Base-by-base conservation (phyloP, 352 stramenopile species). In the Pythium aristosporum region DNA sequence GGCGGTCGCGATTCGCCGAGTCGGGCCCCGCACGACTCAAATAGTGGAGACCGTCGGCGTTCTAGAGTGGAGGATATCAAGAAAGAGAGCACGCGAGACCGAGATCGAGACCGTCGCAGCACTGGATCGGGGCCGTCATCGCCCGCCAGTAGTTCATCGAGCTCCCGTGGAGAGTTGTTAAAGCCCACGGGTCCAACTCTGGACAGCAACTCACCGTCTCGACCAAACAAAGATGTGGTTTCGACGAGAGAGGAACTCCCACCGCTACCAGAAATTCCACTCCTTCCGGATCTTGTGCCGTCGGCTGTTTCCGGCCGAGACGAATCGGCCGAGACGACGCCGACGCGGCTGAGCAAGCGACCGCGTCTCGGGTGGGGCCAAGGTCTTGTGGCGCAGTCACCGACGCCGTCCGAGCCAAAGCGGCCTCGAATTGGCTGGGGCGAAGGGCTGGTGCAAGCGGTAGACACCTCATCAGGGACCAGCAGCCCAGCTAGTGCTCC, bases 401-500 rank as follows among this genome's bases (percentile, higher is more conserved):
- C 80, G 3, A 92, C 79, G 30, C 77, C 80, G 30, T 79, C 79
- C 36, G 72, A 85, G 55, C 64, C 68, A 48, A 95, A 95, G 60
- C 85, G 87, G 16, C 85, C 85, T 50, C 79, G 87, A 16, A 87
- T 95, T 69, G 85, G 82, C 11, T 95, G 87, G 87, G 87, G 87
- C 20, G 75, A 92, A 67, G 85, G 85, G 28, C 63, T 94, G n/a
- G 70, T 91, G 37, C 71, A 81, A 34, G 13, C 28, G 9, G 63
- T 85, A 39, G 56, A 18, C 42, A 47, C 70, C 25, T 63, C 43
- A 42, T 54, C 58, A 28, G 6, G 34, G 5, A 20, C 58, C 5
- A 39, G 41, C 21, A 56, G 44, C 41, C 39, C 62, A 7, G 57
- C 28, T 18, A 55, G 39, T 42, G 10, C 46, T 3, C 18, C 42